Evolutionary conservation across 2,329 filamentous ascomycete genomes (phyloP).

Genomic region (Chrysosphaeria jannelii): DNA sequence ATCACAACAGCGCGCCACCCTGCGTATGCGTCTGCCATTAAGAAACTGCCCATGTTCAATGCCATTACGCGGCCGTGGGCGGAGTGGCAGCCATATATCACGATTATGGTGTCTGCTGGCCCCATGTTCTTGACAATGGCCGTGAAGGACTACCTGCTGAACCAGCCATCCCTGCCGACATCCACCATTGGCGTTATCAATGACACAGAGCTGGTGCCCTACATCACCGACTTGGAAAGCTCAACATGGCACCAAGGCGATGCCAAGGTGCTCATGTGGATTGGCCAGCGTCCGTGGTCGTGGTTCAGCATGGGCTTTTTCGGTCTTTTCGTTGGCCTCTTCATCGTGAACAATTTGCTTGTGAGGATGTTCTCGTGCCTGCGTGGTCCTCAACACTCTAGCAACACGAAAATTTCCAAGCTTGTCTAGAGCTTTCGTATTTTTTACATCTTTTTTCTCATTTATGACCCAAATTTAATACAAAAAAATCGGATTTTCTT

Average conservation of each 20-base stretch:
- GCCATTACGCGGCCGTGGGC: constrained; percentile 28
- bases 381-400: too few relatives aligned
- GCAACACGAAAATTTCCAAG: too few relatives aligned
- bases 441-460: too few relatives aligned
- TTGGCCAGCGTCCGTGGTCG: constrained; percentile 10
- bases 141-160: constrained; percentile 12
- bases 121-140: constrained; percentile 48
- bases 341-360: constrained; percentile 4
- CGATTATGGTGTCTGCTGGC: constrained; percentile 52
- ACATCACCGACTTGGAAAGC: constrained; percentile 9
- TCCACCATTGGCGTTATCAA: constrained; percentile 7
- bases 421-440: too few relatives aligned
- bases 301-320: constrained; percentile 8
- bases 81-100: constrained; percentile 34
- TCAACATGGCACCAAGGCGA: constrained; percentile 15
- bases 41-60: constrained; percentile 29
- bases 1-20: constrained; percentile 40
- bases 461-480: too few relatives aligned
- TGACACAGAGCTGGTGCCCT: constrained; percentile 7
- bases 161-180: constrained; percentile 10
- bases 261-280: constrained; percentile 17
- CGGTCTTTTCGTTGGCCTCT: constrained; percentile 5
- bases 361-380: constrained; percentile 1
- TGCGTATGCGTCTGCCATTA: constrained; percentile 40
- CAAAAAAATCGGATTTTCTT: too few relatives aligned